Percentiles rank a stretch among this genome's conserved stretches.
Evolutionary conservation across 371 early-diverging fungal species (phyloP).

Genomic region (Smittium culicis): DNA sequence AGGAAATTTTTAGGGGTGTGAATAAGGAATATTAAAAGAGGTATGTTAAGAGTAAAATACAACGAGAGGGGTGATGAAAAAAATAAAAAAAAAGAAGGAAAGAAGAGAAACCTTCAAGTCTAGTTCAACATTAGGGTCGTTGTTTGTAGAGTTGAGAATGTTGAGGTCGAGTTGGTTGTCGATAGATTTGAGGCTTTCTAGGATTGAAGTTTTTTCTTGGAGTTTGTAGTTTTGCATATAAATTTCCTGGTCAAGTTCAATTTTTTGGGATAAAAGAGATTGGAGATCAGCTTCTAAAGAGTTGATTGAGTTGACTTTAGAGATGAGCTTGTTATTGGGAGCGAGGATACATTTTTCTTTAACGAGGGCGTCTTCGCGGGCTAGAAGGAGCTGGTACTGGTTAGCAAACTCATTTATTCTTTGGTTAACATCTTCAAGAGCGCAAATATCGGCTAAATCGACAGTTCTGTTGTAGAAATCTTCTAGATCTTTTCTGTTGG

Average conservation of each 20-base stretch:
- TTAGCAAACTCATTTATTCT: conserved; percentile 29
- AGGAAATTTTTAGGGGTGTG: neutral
- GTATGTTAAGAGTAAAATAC: no score
- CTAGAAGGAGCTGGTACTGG: conserved; percentile 11
- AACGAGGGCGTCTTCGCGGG: neutral
- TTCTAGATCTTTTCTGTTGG: conserved; percentile 28
- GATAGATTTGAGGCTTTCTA: neutral
- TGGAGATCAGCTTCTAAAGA: neutral
- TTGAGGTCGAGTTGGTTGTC: neutral
- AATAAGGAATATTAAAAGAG: no score
- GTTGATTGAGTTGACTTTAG: neutral
- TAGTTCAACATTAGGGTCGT: neutral
- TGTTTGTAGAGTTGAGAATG: neutral
- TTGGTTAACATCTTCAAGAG: conserved; percentile 29
- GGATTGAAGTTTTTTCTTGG: neutral
- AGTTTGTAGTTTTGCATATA: neutral
- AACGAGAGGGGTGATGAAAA: no score
- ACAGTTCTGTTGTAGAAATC: conserved; percentile 32
- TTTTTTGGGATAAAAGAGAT: neutral
- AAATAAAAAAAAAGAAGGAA: neutral
- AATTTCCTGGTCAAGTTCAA: neutral
- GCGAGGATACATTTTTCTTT: neutral
- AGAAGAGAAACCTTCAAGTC: neutral
- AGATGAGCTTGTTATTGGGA: neutral
- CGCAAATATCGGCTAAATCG: conserved; percentile 29